A percentile compares a stretch with the other conserved stretches of the same genome.
These are phyloP conservation scores for Vitis hybrid DNA, from an alignment of 177 flowering plant genomes.

Conservation along the genomic window DNA sequence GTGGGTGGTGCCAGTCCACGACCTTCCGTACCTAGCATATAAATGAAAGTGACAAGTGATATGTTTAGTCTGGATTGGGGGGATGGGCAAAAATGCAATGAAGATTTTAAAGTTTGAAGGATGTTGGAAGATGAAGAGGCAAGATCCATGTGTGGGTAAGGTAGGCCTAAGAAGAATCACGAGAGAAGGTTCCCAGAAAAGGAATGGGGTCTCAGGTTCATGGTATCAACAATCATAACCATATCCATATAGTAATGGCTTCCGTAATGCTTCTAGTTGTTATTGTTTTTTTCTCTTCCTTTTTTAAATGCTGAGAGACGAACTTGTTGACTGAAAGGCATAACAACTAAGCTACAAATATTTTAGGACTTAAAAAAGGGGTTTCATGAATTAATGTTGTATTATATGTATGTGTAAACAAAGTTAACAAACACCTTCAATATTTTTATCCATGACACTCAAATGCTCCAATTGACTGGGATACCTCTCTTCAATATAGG, in stretches of 20 bases:
- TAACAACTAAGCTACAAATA: neutral
- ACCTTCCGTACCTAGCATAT: slow-evolving; percentile 28
- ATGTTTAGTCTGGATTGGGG: neutral
- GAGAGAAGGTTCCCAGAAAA: slow-evolving; percentile 19
- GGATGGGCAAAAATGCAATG: slow-evolving; percentile 29
- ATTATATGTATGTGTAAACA: too few relatives aligned
- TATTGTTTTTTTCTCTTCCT: neutral
- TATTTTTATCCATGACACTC: too few relatives aligned
- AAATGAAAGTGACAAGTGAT: slow-evolving; percentile 12
- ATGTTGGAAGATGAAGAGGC: slow-evolving; percentile 36
- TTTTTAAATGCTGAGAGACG: neutral
- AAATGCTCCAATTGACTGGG: too few relatives aligned
- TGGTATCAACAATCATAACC: slow-evolving; percentile 22
- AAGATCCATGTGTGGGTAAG: slow-evolving; percentile 34
- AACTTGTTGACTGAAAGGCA: slow-evolving; percentile 7
- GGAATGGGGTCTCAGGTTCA: neutral
- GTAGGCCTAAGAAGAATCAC: slow-evolving; percentile 5
- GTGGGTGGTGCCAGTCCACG: too few relatives aligned
- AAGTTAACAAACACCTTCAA: too few relatives aligned
- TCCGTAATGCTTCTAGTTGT: slow-evolving; percentile 2
- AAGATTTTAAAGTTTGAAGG: slow-evolving; percentile 15
- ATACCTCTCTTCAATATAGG: too few relatives aligned
- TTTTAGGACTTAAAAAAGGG: too few relatives aligned
- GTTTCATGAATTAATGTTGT: too few relatives aligned
- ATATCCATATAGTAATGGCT: slow-evolving; percentile 3